Evolutionary conservation across 345 rosid species (phyloP).

Genomic region (Stellera chamaejasme): DNA sequence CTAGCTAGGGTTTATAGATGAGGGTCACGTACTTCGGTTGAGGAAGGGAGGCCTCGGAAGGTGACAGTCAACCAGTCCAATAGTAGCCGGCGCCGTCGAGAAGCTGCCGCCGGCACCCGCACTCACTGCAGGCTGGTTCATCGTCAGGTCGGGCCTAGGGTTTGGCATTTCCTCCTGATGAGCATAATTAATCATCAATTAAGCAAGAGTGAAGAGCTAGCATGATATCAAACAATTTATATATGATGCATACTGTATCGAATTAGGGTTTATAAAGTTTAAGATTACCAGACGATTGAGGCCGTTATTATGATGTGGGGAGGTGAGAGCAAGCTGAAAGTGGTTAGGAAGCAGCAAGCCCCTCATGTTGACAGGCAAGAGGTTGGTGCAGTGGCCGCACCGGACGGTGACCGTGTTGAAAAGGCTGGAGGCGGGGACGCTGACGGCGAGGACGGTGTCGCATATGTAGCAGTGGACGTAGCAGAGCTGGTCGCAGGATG

Average conservation of each 20-base stretch:
- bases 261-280: not conserved
- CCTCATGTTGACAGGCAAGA: constrained; percentile 39
- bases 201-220: not conserved
- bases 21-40: constrained; percentile 35
- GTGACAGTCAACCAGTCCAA: constrained; percentile 24
- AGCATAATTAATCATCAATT: not conserved
- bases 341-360: constrained; percentile 32
- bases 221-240: not conserved
- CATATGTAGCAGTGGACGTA: constrained; percentile 52
- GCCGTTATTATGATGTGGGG: constrained; percentile 22
- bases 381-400: constrained; percentile 53
- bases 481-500: constrained; percentile 47
- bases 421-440: constrained; percentile 49
- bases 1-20: not conserved
- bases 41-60: constrained; percentile 39
- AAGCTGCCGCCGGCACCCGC: constrained; percentile 10
- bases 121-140: constrained; percentile 22
- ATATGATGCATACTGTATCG: no score
- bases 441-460: constrained; percentile 57
- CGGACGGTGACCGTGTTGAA: constrained; percentile 49
- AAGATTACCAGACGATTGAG: constrained; percentile 17
- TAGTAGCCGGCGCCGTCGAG: constrained; percentile 11
- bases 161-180: constrained; percentile 39
- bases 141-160: constrained; percentile 25
- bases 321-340: constrained; percentile 34